Evolutionary conservation across 2,329 filamentous ascomycete genomes (phyloP).

Genomic region (Xylariales sp.): DNA sequence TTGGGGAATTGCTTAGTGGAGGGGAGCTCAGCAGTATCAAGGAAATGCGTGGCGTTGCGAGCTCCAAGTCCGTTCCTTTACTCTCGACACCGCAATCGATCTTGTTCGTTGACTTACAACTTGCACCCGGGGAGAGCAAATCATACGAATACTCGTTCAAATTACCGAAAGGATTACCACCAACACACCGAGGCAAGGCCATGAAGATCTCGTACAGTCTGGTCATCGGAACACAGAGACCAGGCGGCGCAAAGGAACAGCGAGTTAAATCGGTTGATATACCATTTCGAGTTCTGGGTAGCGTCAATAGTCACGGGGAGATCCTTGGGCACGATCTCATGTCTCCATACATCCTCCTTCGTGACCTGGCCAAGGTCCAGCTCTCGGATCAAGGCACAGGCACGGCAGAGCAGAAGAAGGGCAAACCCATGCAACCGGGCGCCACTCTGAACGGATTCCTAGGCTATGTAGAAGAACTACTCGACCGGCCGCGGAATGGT

Average conservation of each 20-base stretch:
- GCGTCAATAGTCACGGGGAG: conserved; percentile 84
- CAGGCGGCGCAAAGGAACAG: conserved; percentile 71
- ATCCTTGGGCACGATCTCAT: conserved; percentile 91
- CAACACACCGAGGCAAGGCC: conserved; percentile 83
- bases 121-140: conserved; percentile 83
- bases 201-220: conserved; percentile 93
- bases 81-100: conserved; percentile 95
- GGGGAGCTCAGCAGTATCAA: conserved; percentile 89
- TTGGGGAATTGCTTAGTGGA: conserved; percentile 81
- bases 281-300: conserved; percentile 88
- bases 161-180: conserved; percentile 83
- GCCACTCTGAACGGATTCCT: conserved; percentile 63
- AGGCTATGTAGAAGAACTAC: conserved; percentile 70
- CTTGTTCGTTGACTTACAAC: conserved; percentile 85
- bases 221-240: conserved; percentile 84
- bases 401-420: conserved; percentile 18
- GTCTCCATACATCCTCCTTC: conserved; percentile 84
- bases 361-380: conserved; percentile 70
- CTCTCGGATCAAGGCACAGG: conserved; percentile 36
- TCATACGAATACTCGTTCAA: conserved; percentile 84
- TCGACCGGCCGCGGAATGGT: conserved; percentile 53
- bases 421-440: conserved; percentile 23
- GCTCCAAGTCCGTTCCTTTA: conserved; percentile 80
- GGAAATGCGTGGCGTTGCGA: conserved; percentile 86
- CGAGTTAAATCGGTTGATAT: conserved; percentile 88